Conservation (phyloP, 2,329 filamentous ascomycete species). For the Lachnellula subtilissima region DNA sequence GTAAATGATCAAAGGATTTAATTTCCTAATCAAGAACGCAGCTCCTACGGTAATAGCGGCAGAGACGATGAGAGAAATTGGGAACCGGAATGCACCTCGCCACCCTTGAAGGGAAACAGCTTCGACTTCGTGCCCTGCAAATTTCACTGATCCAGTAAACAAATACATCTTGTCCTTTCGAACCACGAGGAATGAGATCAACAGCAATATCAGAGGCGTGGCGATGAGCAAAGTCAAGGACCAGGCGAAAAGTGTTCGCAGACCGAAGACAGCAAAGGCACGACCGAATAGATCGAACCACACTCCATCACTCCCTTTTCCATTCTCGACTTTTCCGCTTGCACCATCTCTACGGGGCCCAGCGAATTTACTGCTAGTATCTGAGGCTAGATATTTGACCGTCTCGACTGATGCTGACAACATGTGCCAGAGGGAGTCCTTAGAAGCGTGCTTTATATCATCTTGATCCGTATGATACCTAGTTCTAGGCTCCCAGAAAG, state of each 20-base stretch:
- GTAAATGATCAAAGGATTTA: constrained; percentile 89
- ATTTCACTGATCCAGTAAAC: constrained; percentile 59
- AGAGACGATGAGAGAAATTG: constrained; percentile 66
- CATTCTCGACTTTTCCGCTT: constrained; percentile 59
- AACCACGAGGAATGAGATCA: constrained; percentile 64
- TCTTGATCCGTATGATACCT: constrained; percentile 91
- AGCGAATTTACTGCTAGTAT: constrained; percentile 62
- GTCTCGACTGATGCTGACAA: constrained; percentile 77
- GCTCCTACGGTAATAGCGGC: constrained; percentile 65
- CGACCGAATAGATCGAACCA: constrained; percentile 93
- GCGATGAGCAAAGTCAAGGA: constrained; percentile 78
- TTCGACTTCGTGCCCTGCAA: constrained; percentile 57
- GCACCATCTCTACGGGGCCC: constrained; percentile 51
- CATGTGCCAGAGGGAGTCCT: constrained; percentile 83
- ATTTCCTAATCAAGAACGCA: constrained; percentile 70
- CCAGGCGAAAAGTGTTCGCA: constrained; percentile 83
- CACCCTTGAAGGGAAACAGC: constrained; percentile 65
- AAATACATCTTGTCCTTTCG: constrained; percentile 82
- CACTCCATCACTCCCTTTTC: constrained; percentile 64
- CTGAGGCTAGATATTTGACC: constrained; percentile 63
- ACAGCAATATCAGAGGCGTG: constrained; percentile 67
- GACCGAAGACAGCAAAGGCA: constrained; percentile 70
- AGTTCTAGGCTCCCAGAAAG: constrained; percentile 81
- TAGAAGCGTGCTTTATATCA: constrained; percentile 72
- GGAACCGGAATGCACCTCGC: constrained; percentile 80